A percentile compares a stretch with the other conserved stretches of the same genome.
phyloP scores from a whole-genome alignment of 2,329 filamentous ascomycete genomes.

The Fusarium multiceps region DNA sequence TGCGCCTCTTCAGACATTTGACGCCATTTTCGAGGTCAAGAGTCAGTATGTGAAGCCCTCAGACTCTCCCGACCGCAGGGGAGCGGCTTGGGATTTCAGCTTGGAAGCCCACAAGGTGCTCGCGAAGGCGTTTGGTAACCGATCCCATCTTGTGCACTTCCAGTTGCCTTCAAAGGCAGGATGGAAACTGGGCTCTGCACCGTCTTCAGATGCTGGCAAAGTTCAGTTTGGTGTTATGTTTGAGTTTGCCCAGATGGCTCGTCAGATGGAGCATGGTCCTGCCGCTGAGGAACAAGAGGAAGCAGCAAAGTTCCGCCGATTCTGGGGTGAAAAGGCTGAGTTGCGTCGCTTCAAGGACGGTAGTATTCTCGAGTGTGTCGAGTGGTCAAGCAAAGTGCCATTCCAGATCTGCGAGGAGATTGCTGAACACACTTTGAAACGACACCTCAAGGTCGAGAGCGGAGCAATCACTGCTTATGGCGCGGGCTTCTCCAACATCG shows the following conservation, averaged over 20 bases:
- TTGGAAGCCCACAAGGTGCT: slow-evolving; percentile 73
- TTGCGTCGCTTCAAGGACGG: slow-evolving; percentile 95
- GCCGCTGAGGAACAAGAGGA: slow-evolving; percentile 86
- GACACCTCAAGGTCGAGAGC: slow-evolving; percentile 73
- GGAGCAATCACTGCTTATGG: slow-evolving; percentile 65
- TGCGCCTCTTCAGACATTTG: slow-evolving; percentile 65
- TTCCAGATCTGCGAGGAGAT: slow-evolving; percentile 83
- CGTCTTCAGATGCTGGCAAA: slow-evolving; percentile 45
- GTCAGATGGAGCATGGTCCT: slow-evolving; percentile 89
- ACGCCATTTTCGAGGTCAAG: slow-evolving; percentile 57
- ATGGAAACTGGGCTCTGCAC: slow-evolving; percentile 47
- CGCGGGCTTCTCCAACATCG: slow-evolving; percentile 60
- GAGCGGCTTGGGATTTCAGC: slow-evolving; percentile 59
- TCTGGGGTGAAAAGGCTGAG: slow-evolving; percentile 96
- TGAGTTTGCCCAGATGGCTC: slow-evolving; percentile 76
- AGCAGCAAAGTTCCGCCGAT: slow-evolving; percentile 82
- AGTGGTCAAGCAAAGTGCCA: slow-evolving; percentile 77
- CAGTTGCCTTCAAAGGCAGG: slow-evolving; percentile 51
- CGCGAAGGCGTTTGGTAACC: slow-evolving; percentile 77
- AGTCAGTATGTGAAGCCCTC: slow-evolving; percentile 46
- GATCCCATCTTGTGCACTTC: slow-evolving; percentile 75
- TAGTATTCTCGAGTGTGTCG: slow-evolving; percentile 89
- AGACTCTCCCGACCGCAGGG: slow-evolving; percentile 55
- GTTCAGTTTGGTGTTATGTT: slow-evolving; percentile 77
- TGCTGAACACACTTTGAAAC: slow-evolving; percentile 73